phyloP scores from a whole-genome alignment of 108 stramenopile species.

The Nitzschia sp. region DNA sequence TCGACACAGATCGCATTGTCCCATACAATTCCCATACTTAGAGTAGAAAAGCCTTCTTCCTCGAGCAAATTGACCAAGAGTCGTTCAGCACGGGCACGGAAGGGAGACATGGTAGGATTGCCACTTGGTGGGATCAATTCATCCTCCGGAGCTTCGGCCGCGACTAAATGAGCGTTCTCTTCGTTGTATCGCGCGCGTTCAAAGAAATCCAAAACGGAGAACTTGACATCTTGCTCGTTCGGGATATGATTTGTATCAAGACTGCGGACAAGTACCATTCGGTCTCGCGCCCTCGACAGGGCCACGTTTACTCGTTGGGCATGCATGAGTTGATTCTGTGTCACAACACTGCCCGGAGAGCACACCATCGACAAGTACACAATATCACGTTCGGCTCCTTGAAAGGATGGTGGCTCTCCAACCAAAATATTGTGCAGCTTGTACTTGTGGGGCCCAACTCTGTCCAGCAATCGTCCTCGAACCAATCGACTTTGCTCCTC shows the following conservation, averaged over 20 bases:
- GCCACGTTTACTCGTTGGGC: constrained; percentile 64
- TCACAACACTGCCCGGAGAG: constrained; percentile 49
- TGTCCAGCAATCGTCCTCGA: constrained; percentile 54
- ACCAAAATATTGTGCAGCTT: constrained; percentile 53
- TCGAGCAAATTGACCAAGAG: constrained; percentile 31
- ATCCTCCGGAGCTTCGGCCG: neutral
- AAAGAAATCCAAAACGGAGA: constrained; percentile 57
- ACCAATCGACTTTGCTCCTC: constrained; percentile 65
- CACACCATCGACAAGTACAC: constrained; percentile 65
- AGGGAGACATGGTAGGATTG: neutral
- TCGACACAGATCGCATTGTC: constrained; percentile 51
- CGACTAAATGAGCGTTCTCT: neutral
- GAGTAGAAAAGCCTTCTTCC: constrained; percentile 29
- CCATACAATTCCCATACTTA: constrained; percentile 55
- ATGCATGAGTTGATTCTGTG: constrained; percentile 61
- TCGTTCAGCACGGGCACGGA: constrained; percentile 19
- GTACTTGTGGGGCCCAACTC: constrained; percentile 47
- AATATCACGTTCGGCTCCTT: constrained; percentile 66
- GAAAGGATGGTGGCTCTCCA: constrained; percentile 64
- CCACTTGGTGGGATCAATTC: neutral
- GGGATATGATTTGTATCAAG: constrained; percentile 50
- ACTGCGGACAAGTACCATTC: constrained; percentile 57
- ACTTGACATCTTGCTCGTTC: constrained; percentile 50
- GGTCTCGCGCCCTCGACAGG: constrained; percentile 55
- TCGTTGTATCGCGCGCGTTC: neutral